Conservation (phyloP, 208 protist species). For the Trypanosomatidae sp. region DNA sequence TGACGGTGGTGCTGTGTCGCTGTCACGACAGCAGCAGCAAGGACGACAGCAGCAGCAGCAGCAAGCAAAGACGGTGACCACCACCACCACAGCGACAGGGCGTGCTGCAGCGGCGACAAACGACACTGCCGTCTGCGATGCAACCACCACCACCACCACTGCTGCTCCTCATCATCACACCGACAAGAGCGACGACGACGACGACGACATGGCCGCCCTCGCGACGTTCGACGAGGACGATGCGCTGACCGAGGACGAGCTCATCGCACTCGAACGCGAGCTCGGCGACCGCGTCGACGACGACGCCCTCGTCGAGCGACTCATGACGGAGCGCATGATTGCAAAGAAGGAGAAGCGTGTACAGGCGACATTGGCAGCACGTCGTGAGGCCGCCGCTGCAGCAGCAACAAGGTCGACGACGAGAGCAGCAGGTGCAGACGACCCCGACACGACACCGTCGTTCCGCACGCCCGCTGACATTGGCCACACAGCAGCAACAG, state of each 20-base stretch:
- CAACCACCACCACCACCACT: neutral
- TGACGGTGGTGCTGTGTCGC: neutral
- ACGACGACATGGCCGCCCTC: conserved; percentile 5
- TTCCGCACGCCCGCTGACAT: no score
- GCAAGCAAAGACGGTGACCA: neutral
- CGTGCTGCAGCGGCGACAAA: neutral
- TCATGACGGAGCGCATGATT: conserved; percentile 73
- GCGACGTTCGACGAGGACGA: conserved; percentile 63
- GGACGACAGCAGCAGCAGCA: neutral
- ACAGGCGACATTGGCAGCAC: conserved; percentile 5
- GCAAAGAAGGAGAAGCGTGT: conserved; percentile 71
- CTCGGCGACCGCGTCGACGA: conserved; percentile 53
- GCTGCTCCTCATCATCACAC: neutral
- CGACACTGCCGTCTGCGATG: neutral
- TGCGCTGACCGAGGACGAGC: conserved; percentile 68
- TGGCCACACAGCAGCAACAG: neutral
- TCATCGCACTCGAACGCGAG: conserved; percentile 57
- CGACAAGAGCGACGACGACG: neutral
- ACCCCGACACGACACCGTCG: no score
- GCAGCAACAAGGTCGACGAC: neutral
- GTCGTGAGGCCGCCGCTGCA: neutral
- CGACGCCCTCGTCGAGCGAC: conserved; percentile 49
- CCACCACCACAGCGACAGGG: neutral
- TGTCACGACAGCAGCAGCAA: neutral
- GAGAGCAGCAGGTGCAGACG: no score